Base-by-base conservation (phyloP, 176 grass and related monocot genomes). In the Avena atlantica region DNA sequence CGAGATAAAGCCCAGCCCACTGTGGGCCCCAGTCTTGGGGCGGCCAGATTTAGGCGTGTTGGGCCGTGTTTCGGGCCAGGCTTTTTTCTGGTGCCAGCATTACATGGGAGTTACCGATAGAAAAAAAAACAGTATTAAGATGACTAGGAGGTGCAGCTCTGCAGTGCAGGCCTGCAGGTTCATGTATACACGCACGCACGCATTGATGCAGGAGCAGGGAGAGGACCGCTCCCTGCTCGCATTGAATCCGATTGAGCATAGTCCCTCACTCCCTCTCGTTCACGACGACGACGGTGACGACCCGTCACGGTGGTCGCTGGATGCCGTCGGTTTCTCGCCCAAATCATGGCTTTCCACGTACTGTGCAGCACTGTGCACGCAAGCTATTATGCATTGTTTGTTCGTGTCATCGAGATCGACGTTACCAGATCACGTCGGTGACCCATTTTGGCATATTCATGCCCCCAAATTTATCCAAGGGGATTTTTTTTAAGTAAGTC, bases 381-480 rank as follows among this genome's bases (percentile, higher is more conserved):
- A 75, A 75, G n/a, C 72, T 23, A 75, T 51, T 75, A 75, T 51
- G 48, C 72, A 75, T 29, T 52, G n/a, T 15, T 74, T 27, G 21
- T 17, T 50, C n/a, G 13, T 52, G 72, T 52, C 72, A 51, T 75
- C 47, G 72, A 52, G 72, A 75, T 75, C 72, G 72, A 29, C 72
- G 23, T 37, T 40, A 37, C 65, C 31, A 69, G 65, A 69, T 31
- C 66, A 69, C 31, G 31, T 69, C 66, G 14, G 29, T 69, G 66
- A 19, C 31, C 15, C 31, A 37, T 69, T 68, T 66, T 14, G 25
- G 63, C 63, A 31, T 34, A 66, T 66, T 66, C 63, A 66, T 66
- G 13, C 13, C 27, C 25, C 12, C 27, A 15, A 66, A 66, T 16
- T 27, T 16, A 16, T 14, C 40, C 7, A 42, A 42, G 25, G 19